These are phyloP conservation scores for Diaporthe ilicicola DNA, from an alignment of 2,329 filamentous ascomycete genomes.

Conservation along the genomic window DNA sequence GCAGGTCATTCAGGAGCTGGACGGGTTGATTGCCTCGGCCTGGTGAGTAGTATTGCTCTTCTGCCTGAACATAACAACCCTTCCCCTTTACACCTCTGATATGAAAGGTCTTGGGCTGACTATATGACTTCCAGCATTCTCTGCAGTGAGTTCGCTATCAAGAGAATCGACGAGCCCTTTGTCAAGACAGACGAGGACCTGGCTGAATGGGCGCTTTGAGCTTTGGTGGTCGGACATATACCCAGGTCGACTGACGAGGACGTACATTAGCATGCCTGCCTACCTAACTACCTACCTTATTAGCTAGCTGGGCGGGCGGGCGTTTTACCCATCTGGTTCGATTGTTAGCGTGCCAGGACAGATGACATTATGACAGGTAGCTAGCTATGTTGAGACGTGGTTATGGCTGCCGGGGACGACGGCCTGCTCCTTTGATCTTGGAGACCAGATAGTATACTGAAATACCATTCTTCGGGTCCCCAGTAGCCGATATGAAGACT, in stretches of 20 bases:
- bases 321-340: neutral
- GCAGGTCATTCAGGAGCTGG: slow-evolving; percentile 85
- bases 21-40: slow-evolving; percentile 87
- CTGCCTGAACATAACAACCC: neutral
- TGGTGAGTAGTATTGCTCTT: slow-evolving; percentile 67
- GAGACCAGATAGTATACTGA: neutral
- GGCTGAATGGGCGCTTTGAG: slow-evolving; percentile 76
- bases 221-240: neutral
- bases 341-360: neutral
- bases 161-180: slow-evolving; percentile 93
- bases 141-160: slow-evolving; percentile 94
- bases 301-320: neutral
- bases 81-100: neutral
- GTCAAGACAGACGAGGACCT: slow-evolving; percentile 76
- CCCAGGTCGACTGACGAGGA: neutral
- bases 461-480: too few relatives aligned
- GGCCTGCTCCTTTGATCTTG: neutral
- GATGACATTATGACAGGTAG: neutral
- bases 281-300: neutral
- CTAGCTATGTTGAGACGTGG: neutral
- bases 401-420: neutral
- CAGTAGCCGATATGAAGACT: too few relatives aligned
- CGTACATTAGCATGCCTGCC: neutral
- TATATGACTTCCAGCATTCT: slow-evolving; percentile 74
- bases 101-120: neutral